Conservation (phyloP, 1,284 basidiomycete species). For the Cerioporus squamosus region DNA sequence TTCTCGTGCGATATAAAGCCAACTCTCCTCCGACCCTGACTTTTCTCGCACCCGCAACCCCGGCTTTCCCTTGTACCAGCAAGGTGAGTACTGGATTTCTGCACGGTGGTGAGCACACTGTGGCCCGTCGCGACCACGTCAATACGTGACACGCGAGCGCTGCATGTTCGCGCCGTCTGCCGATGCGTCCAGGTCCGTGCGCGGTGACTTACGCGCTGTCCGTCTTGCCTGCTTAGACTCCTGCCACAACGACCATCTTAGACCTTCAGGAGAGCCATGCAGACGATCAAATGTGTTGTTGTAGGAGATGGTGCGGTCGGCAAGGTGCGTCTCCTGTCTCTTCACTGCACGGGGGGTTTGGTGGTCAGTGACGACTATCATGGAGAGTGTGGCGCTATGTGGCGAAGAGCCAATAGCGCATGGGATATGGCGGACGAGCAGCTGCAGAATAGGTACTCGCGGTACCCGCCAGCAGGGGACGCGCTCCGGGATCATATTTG, state of each 20-base stretch:
- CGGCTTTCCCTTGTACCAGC: slow-evolving; percentile 13
- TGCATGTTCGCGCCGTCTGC: slow-evolving; percentile 20
- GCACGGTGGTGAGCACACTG: background rate
- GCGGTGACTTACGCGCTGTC: slow-evolving; percentile 11
- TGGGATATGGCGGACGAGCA: too few species aligned
- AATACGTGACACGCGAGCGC: slow-evolving; percentile 27
- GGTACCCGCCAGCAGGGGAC: too few species aligned
- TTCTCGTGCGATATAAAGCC: slow-evolving; percentile 26
- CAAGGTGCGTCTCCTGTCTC: slow-evolving; percentile 70
- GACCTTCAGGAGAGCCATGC: slow-evolving; percentile 63
- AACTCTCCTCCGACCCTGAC: slow-evolving; percentile 16
- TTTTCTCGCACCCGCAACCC: slow-evolving; percentile 15
- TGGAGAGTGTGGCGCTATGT: too few species aligned
- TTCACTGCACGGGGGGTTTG: too few species aligned
- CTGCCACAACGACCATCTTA: slow-evolving; percentile 23
- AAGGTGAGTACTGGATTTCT: slow-evolving; percentile 22
- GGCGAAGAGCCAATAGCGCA: too few species aligned
- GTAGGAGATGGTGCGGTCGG: slow-evolving; percentile 99
- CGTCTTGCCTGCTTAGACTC: slow-evolving; percentile 7
- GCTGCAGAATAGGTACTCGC: too few species aligned
- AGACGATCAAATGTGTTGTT: slow-evolving; percentile 98
- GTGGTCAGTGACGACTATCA: too few species aligned
- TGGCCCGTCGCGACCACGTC: slow-evolving; percentile 11
- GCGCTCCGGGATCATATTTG: too few species aligned
- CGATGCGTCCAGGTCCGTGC: slow-evolving; percentile 8